Evolutionary conservation across 2,329 filamentous ascomycete genomes (phyloP).

Genomic region (Botryotinia globosa): DNA sequence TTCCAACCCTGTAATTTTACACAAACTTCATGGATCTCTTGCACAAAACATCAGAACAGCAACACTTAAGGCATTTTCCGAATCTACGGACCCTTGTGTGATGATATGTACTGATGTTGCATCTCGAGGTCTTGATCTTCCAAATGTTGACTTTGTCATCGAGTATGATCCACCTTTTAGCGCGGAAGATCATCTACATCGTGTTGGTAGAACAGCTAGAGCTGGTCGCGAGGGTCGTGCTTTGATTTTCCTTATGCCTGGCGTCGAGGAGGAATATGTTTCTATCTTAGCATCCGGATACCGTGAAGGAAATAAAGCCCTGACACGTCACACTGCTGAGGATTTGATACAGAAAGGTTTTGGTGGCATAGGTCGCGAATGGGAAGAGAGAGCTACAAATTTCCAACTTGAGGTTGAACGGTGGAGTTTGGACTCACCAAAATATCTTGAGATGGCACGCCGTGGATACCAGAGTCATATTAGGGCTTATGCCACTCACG

Average conservation of each 20-base stretch:
- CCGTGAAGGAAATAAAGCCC: conserved; percentile 58
- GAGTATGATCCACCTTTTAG: conserved; percentile 97
- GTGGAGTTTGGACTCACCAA: conserved; percentile 61
- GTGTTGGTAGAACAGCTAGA: conserved; percentile 90
- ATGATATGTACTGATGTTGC: conserved; percentile 94
- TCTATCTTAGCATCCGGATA: conserved; percentile 46
- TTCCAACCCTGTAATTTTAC: conserved; percentile 74
- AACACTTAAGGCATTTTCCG: conserved; percentile 77
- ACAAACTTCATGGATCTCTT: conserved; percentile 89
- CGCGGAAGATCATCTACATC: conserved; percentile 88
- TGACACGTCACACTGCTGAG: conserved; percentile 60
- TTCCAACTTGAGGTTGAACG: conserved; percentile 65
- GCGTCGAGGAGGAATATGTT: conserved; percentile 89
- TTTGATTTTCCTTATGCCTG: conserved; percentile 84
- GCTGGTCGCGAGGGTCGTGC: conserved; percentile 86
- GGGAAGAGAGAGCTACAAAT: conserved; percentile 65
- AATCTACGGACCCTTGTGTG: conserved; percentile 70
- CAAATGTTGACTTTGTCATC: conserved; percentile 89
- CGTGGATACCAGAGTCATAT: conserved; percentile 90
- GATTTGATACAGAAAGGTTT: conserved; percentile 68
- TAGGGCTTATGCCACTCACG: conserved; percentile 90
- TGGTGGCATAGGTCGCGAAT: conserved; percentile 49
- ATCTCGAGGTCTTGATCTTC: conserved; percentile 90
- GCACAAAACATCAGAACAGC: conserved; percentile 83
- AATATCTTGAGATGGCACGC: conserved; percentile 75